These are phyloP conservation scores for Cairneyella variabilis DNA, from an alignment of 495 filamentous ascomycete genomes.

Conservation along the genomic window DNA sequence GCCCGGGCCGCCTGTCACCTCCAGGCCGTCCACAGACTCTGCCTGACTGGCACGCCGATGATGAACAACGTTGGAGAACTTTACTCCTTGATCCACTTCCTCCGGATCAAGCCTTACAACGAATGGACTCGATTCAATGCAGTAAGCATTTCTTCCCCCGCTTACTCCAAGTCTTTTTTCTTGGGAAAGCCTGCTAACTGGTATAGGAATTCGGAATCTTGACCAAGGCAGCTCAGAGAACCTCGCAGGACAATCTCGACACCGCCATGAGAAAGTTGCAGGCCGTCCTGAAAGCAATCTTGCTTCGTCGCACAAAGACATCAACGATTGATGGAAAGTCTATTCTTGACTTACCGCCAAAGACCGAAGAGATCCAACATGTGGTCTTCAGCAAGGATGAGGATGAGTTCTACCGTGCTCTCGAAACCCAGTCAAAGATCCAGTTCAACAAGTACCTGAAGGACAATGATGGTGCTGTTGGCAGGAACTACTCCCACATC, in stretches of 20 bases:
- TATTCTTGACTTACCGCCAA: conserved; percentile 70
- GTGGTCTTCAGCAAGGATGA: conserved; percentile 76
- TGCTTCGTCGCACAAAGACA: conserved; percentile 80
- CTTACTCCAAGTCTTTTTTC: background rate
- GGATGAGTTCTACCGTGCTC: conserved; percentile 61
- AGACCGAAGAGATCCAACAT: conserved; percentile 61
- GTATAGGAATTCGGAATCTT: conserved; percentile 33
- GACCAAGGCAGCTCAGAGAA: conserved; percentile 28
- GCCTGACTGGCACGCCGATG: conserved; percentile 92
- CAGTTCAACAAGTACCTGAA: conserved; percentile 76
- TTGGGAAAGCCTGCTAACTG: background rate
- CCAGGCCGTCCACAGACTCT: conserved; percentile 66
- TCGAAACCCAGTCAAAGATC: conserved; percentile 64
- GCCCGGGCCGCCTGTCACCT: conserved; percentile 60
- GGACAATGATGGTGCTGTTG: conserved; percentile 64
- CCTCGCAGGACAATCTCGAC: conserved; percentile 26
- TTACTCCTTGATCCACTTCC: conserved; percentile 78
- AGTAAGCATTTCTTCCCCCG: conserved; percentile 42
- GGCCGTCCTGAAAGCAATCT: conserved; percentile 75
- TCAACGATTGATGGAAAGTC: conserved; percentile 82
- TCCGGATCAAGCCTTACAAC: conserved; percentile 78
- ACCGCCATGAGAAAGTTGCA: conserved; percentile 69
- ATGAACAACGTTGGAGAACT: conserved; percentile 85
- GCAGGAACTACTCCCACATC: conserved; percentile 78
- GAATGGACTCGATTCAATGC: conserved; percentile 35